Conservation (phyloP, 805 yeast species). For the Ogataea wickerhamii region DNA sequence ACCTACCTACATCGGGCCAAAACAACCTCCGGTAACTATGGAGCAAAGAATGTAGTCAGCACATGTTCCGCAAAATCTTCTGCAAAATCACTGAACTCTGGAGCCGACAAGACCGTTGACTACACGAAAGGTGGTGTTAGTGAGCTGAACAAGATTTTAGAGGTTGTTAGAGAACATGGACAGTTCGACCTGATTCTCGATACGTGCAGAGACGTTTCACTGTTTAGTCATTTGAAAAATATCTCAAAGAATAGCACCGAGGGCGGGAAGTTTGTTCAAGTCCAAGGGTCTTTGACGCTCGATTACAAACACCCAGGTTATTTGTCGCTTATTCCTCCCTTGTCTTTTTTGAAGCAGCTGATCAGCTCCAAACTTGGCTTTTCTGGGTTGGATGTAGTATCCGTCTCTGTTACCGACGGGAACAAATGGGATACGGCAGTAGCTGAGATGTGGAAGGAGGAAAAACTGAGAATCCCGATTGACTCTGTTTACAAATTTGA, state of each 20-base stretch:
- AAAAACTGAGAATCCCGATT: constrained; percentile 42
- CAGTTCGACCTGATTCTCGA: constrained; percentile 63
- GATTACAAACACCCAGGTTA: constrained; percentile 30
- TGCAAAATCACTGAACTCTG: constrained; percentile 29
- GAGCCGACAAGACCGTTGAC: constrained; percentile 58
- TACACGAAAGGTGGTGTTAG: constrained; percentile 44
- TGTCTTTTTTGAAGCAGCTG: constrained; percentile 13
- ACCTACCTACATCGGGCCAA: neutral
- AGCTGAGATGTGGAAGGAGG: constrained; percentile 42
- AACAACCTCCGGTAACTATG: neutral
- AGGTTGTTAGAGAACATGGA: constrained; percentile 32
- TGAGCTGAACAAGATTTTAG: constrained; percentile 34
- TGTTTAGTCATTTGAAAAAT: constrained; percentile 40
- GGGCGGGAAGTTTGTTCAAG: constrained; percentile 48
- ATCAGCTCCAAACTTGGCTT: constrained; percentile 15
- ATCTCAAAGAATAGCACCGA: constrained; percentile 44
- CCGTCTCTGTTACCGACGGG: constrained; percentile 7
- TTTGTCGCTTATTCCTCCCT: constrained; percentile 25
- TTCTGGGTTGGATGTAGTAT: constrained; percentile 8
- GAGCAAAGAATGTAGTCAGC: constrained; percentile 54
- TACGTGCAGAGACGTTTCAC: constrained; percentile 56
- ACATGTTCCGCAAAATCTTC: constrained; percentile 39
- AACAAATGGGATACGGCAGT: constrained; percentile 29
- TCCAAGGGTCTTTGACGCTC: constrained; percentile 52
- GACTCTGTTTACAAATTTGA: constrained; percentile 52